Base-by-base conservation (phyloP, 495 filamentous ascomycete genomes). In the Pyrenopolyporus hunteri region DNA sequence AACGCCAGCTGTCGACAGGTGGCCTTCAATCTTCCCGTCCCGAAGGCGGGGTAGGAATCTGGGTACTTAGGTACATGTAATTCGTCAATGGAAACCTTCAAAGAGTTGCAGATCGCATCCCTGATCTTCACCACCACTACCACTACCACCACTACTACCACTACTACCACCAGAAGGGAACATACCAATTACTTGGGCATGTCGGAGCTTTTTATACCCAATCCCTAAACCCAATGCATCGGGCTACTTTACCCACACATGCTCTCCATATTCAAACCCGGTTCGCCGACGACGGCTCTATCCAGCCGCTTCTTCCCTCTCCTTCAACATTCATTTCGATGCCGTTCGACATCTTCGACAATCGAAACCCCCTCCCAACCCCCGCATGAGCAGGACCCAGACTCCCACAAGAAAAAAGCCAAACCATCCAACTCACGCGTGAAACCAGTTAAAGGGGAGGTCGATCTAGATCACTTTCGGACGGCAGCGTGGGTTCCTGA, bases 391-490 rank as follows among this genome's bases (percentile, higher is more conserved):
- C 0, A 13, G 23, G 49, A 40, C 6, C 11, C 19, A 0, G 5
- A 31, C 1, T n/a, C 28, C 9, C 9, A 17, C 13, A 17, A n/a
- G n/a, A n/a, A 31, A 16, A 29, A 57, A 5, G 1, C 6, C 10
- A 26, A 52, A 26, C 43, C 32, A 11, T 14, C 8, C 25, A 7
- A 4, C 20, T 6, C 23, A 45, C 28, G 14, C 6, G 16, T 65
- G 3, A 6, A 60, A 31, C 44, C 55, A 10, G 19, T 42, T 10
- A 11, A 11, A 11, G 49, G 54, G 37, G n/a, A 56, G 17, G 13
- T 64, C 32, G 55, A 54, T 17, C 17, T 55, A 37, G 29, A 59
- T 28, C 19, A n/a, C 16, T 65, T 59, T 48, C 62, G 62, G 20
- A 49, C 22, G 28, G 8, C 14, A 4, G 62, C 62, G 29, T 59